These are phyloP conservation scores for Cenococcum geophilum DNA, from an alignment of 495 filamentous ascomycete species.

Conservation along the genomic window DNA sequence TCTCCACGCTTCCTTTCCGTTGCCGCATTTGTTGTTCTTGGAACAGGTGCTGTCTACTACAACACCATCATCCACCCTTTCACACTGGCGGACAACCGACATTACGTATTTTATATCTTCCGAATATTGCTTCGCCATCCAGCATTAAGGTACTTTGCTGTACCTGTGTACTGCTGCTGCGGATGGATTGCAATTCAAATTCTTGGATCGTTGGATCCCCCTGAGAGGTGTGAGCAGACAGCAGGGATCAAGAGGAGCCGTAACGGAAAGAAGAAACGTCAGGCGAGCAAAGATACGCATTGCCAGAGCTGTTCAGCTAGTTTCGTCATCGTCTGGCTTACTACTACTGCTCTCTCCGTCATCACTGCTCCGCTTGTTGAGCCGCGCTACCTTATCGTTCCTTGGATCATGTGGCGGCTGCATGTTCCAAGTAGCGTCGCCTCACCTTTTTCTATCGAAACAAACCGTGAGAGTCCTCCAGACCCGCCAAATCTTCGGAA, in stretches of 20 bases:
- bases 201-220: constrained; percentile 39
- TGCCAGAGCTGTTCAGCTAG: constrained; percentile 42
- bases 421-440: constrained; percentile 52
- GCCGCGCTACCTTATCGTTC: constrained; percentile 88
- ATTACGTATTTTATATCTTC: constrained; percentile 96
- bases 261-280: constrained; percentile 26
- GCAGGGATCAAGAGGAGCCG: not conserved
- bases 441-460: constrained; percentile 11
- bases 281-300: constrained; percentile 31
- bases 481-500: not conserved
- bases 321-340: constrained; percentile 63
- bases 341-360: constrained; percentile 66
- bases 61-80: constrained; percentile 97
- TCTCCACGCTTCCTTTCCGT: constrained; percentile 40
- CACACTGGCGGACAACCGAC: constrained; percentile 90
- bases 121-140: constrained; percentile 63
- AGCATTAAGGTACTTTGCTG: constrained; percentile 59
- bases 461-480: not conserved
- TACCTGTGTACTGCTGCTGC: constrained; percentile 55
- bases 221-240: not conserved
- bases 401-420: constrained; percentile 90
- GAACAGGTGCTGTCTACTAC: constrained; percentile 57
- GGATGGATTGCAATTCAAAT: constrained; percentile 56
- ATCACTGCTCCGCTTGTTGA: constrained; percentile 88
- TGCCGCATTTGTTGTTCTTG: constrained; percentile 41